A percentile compares a stretch with the other conserved stretches of the same genome.
Evolutionary conservation across 345 rosid genomes (phyloP).

Genomic region (Pugionium cornutum): DNA sequence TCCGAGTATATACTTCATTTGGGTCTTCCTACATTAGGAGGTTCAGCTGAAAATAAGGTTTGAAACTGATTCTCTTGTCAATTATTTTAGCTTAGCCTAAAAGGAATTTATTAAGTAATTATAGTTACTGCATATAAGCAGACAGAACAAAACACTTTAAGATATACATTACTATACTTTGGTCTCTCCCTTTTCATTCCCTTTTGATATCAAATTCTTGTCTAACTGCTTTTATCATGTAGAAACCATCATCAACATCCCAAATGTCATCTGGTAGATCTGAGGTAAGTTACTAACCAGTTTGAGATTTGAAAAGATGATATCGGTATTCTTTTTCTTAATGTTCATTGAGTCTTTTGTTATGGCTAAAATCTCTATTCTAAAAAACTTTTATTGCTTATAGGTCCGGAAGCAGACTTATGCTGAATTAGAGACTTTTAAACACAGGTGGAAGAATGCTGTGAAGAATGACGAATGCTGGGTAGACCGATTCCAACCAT

Average conservation of each 20-base stretch:
- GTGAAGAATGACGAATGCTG: constrained; percentile 63
- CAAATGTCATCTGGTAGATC: constrained; percentile 46
- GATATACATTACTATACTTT: neutral
- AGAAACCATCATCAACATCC: constrained; percentile 33
- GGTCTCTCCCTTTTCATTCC: neutral
- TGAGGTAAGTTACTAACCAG: constrained; percentile 45
- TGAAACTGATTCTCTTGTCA: constrained; percentile 21
- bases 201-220: neutral
- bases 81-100: neutral
- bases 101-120: neutral
- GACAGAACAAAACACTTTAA: constrained; percentile 11
- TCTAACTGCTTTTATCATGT: constrained; percentile 16
- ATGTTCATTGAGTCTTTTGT: neutral
- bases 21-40: constrained; percentile 72
- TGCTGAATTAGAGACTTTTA: constrained; percentile 55
- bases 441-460: constrained; percentile 72
- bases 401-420: constrained; percentile 55
- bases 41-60: constrained; percentile 46
- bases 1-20: constrained; percentile 66
- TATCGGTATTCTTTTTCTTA: constrained; percentile 2
- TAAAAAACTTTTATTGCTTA: constrained; percentile 29
- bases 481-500: constrained; percentile 45
- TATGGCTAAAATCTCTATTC: constrained; percentile 7
- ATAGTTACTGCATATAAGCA: constrained; percentile 27
- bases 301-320: neutral